Base-by-base conservation (phyloP, 2,329 filamentous ascomycete species). In the Ceratocystis alfenasii region DNA sequence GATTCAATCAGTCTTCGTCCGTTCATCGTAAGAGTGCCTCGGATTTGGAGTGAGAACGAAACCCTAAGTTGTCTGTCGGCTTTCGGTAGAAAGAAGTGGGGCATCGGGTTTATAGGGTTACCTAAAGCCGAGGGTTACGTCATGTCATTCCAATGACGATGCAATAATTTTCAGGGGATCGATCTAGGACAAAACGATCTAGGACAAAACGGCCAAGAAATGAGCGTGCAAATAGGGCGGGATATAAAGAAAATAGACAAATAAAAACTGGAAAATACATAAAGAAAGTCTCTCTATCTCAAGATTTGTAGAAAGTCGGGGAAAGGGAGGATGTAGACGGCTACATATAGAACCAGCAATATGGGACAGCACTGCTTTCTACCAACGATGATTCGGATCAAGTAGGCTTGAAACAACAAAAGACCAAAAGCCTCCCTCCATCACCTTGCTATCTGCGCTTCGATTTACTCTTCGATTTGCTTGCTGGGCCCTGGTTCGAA, bases 401-500 rank as follows among this genome's bases (percentile, higher is more conserved):
- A 55, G 25, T 15, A 66, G 55, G 45, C 25, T 46, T 36, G 41
- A 66, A 59, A 57, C 30, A 59, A 53, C 55, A 55, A 50, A 65
- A 65, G 12, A 65, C 60, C 45, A 60, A 41, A 48, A 61, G 45
- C 41, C 44, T 1, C 7, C 7, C 53, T 4, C 17, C 7, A 61
- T 48, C 45, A n/a, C 45, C 48, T 66, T 33, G 68, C 70, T 76
- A 76, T 71, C 76, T 77, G 33, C 72, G 69, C 69, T 84, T 85
- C 72, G 83, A 81, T 73, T 81, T 83, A 63, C 78, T 77, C 72
- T 79, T 80, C 8, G 74, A 68, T 73, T 81, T 82, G 63, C 60
- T 59, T 63, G 63, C 53, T 44, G 67, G 45, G 20, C 64, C 55
- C 74, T 71, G 66, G 67, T 77, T 78, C 4, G 87, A 88, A 46